Evolutionary conservation across 495 filamentous ascomycete genomes (phyloP), one percentile per base, ranked within the genome.

Genomic region (Daldinia loculata): DNA sequence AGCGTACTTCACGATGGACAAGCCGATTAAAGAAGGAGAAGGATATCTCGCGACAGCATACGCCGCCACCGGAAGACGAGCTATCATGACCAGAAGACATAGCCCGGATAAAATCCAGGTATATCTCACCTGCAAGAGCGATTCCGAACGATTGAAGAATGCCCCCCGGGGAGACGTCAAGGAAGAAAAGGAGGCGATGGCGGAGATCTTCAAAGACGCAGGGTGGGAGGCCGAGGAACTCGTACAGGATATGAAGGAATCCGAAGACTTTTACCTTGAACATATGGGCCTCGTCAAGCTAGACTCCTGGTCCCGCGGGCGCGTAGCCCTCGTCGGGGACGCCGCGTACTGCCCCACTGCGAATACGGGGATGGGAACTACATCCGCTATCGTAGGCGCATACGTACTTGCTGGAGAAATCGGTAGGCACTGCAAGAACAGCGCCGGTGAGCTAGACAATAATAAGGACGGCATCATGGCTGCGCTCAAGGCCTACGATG

Each of bases 371-470:
- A 80, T 86, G 77, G 86, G 85, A 0, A 87, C 84, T 0, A 80
- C 81, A 0, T 67, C 69, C n/a, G 72, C 77, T 7, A 69, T 88
- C 0, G 78, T 82, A 9, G 85, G 86, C 9, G 82, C 84, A 0
- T 88, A 87, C 61, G 55, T 86, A 2, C 78, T 88, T 0, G 86
- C 86, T 1, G 85, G 85, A 12, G 85, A 88, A 70, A 80, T 89
- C 34, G 75, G 67, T 22, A 78, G 71, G 53, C 67, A 81, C 14
- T 79, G 74, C 24, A 55, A 50, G 1, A 57, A 48, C 0, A 17
- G 15, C 22, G 3, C 7, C 24, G 45, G 45, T 4, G 22, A 50
- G 43, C 43, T 9, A 6, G 43, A 51, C 29, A 53, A 61, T 19
- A 22, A 15, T 3, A 50, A 57, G 2, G 63, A 59, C 0, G 67